Evolutionary conservation across 192 early-diverging fungal genomes (phyloP).

Genomic region (Podochytrium sp.): DNA sequence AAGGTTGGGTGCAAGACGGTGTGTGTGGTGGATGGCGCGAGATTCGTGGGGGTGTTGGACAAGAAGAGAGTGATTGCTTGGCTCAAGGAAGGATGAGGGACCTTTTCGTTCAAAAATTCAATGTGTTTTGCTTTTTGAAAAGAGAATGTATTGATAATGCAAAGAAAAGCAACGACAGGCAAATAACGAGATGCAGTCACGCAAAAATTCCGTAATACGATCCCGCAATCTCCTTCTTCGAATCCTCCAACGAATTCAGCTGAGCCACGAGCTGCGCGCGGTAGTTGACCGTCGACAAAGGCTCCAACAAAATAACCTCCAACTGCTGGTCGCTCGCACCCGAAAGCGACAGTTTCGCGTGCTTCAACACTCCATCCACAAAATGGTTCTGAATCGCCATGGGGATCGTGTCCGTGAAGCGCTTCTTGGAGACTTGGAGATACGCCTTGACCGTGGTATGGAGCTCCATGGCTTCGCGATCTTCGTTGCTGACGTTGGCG

Average conservation of each 20-base stretch:
- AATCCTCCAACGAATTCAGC: neutral
- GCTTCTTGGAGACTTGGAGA: conserved; percentile 10
- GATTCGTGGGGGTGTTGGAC: conserved; percentile 80
- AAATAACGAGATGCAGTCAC: too few species aligned
- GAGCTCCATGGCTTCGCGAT: conserved; percentile 6
- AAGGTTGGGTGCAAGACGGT: conserved; percentile 83
- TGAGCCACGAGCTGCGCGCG: neutral
- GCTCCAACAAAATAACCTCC: neutral
- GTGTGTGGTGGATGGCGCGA: conserved; percentile 57
- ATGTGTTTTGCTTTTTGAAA: too few species aligned
- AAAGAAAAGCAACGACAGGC: too few species aligned
- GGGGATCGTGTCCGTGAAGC: conserved; percentile 22
- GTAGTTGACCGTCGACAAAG: neutral
- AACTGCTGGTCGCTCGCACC: neutral
- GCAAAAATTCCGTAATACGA: too few species aligned
- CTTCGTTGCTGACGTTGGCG: neutral
- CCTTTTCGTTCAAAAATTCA: too few species aligned
- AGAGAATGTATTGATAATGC: too few species aligned
- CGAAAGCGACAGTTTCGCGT: neutral
- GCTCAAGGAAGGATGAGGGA: conserved; percentile 56
- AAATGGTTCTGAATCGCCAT: conserved; percentile 9
- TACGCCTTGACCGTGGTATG: conserved; percentile 18
- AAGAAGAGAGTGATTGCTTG: conserved; percentile 83
- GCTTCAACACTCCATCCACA: neutral
- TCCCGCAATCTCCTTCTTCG: neutral